Evolutionary conservation across 495 filamentous ascomycete genomes (phyloP), one percentile per base, ranked within the genome.

Genomic region (Lichenothelia convexa): DNA sequence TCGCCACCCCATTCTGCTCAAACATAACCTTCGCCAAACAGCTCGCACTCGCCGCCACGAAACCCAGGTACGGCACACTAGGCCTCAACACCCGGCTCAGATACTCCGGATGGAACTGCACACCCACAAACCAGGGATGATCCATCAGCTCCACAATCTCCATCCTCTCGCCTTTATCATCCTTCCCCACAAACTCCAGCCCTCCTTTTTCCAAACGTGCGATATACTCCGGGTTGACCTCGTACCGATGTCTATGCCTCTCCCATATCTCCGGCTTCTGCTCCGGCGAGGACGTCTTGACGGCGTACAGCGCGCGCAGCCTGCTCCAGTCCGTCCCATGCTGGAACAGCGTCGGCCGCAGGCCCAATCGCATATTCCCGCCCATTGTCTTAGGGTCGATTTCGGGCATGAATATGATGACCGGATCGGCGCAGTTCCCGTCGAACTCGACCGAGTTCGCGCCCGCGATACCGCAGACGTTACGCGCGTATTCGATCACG

Each of bases 351-450:
- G 76, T 78, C 9, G 73, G 65, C 18, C 77, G 73, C 21, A 74
- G 65, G 23, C 86, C 87, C 4, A 97, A 71, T 23, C 89, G 73
- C 89, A 95, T 94, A 0, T 84, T 94, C 23, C 80, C 89, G 23
- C 89, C 89, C 50, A 93, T 65, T 24, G 68, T 72, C 26, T 54
- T 59, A 54, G 66, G 78, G 61, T 75, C 67, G 38, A 78, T 67
- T 56, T 97, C 87, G 2, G 86, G 89, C 89, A 97, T 97, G 58
- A 75, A 80, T 42, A 93, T 71, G 44, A 95, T 68, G 11, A 80
- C 65, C 8, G 64, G 70, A 40, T 83, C 54, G 21, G 63, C 51
- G 4, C 69, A 61, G 2, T 58, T 39, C 0, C 61, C 58, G 39
- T 74, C 52, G 36, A 89, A 66, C 50, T 93, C 83, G 26, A 67